phyloP scores from a whole-genome alignment of 78 protist genomes.

The Planoprotostelium fungivorum region DNA sequence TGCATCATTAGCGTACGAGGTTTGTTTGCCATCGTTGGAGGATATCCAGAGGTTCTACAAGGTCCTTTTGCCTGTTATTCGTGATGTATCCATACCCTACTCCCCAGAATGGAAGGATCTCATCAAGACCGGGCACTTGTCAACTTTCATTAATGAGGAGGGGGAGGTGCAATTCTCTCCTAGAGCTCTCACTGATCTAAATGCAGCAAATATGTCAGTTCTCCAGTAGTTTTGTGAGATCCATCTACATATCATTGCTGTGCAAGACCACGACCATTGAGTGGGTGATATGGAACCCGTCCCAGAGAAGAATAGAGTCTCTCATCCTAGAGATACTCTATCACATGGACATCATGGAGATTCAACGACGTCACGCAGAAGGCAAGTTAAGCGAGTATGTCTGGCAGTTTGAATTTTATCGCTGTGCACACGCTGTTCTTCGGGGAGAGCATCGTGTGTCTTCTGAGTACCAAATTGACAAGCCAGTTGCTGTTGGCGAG shows the following conservation, averaged over 20 bases:
- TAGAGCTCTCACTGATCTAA: slow-evolving; percentile 1
- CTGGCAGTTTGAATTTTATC: slow-evolving; percentile 1
- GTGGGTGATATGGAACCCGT: slow-evolving; percentile 2
- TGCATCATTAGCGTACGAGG: background rate
- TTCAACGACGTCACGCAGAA: background rate
- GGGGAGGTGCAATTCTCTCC: background rate
- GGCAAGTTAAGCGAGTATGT: slow-evolving; percentile 1
- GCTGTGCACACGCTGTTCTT: slow-evolving; percentile 2
- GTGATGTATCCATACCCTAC: background rate
- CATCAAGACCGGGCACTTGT: background rate
- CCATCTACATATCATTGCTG: slow-evolving; percentile 1
- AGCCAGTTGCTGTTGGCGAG: slow-evolving; percentile 2
- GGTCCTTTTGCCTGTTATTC: slow-evolving; percentile 1
- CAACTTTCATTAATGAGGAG: background rate
- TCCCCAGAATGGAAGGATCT: slow-evolving; percentile 1
- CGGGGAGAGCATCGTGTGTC: slow-evolving; percentile 2
- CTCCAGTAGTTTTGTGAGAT: slow-evolving; percentile 1
- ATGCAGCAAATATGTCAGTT: slow-evolving; percentile 1
- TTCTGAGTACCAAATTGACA: background rate
- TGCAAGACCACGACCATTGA: background rate
- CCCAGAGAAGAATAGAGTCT: slow-evolving; percentile 1
- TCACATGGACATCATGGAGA: slow-evolving; percentile 1
- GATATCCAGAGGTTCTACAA: slow-evolving; percentile 1
- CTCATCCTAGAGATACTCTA: slow-evolving; percentile 1
- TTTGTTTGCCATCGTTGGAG: background rate